Percentiles rank a stretch among this genome's conserved stretches.
Conservation (phyloP, 371 early-diverging fungal genomes). For the Mucor racemosus region DNA sequence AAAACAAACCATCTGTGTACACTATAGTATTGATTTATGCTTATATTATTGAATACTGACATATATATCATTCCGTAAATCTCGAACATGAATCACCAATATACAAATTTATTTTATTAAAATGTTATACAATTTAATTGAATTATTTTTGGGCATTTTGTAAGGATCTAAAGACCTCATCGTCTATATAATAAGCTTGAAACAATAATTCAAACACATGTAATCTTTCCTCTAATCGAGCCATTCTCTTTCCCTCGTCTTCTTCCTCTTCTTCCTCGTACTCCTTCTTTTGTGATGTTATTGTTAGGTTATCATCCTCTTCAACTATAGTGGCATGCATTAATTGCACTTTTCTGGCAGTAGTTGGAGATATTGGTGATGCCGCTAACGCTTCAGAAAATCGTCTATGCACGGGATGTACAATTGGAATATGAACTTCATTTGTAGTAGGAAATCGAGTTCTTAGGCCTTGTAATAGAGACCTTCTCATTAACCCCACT, state of each 20-base stretch:
- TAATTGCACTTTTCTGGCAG: neutral
- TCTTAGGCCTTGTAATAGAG: constrained; percentile 29
- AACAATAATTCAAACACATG: constrained; percentile 43
- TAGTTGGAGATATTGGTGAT: neutral
- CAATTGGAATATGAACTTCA: constrained; percentile 30
- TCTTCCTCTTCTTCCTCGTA: constrained; percentile 8
- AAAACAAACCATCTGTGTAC: no score
- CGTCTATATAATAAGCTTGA: constrained; percentile 46
- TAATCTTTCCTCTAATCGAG: constrained; percentile 35
- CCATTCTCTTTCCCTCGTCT: constrained; percentile 27
- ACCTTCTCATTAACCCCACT: constrained; percentile 27
- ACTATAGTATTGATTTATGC: no score
- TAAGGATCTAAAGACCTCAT: constrained; percentile 43
- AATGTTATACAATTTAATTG: no score
- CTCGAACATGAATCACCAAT: no score
- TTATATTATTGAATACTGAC: no score
- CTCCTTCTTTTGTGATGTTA: neutral
- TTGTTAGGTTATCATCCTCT: neutral
- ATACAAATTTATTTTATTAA: no score
- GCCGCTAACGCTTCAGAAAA: constrained; percentile 5
- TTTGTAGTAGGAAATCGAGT: constrained; percentile 27
- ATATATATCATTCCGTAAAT: no score
- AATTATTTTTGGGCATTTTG: neutral
- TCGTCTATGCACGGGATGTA: constrained; percentile 39
- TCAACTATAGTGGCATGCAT: neutral